phyloP scores from a whole-genome alignment of 257 asterid genomes.

The Plectranthus barbatus region DNA sequence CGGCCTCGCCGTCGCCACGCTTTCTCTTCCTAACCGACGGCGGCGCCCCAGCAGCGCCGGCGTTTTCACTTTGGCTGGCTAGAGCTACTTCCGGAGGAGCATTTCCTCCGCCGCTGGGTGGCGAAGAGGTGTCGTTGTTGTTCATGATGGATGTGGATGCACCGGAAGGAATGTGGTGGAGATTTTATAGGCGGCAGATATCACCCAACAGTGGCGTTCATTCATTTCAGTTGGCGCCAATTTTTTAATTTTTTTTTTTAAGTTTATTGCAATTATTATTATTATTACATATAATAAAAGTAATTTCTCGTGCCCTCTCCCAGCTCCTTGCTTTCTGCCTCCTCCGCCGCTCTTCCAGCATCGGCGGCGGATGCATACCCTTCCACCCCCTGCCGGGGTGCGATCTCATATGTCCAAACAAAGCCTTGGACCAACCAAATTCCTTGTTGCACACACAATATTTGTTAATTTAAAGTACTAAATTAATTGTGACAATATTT shows the following conservation, averaged over 20 bases:
- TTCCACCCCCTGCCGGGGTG: conserved; percentile 21
- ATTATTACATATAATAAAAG: no score
- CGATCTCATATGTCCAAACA: neutral
- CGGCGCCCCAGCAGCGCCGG: neutral
- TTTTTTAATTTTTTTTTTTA: no score
- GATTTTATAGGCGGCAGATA: neutral
- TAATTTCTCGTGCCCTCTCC: no score
- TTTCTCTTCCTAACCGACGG: conserved; percentile 6
- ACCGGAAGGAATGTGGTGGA: neutral
- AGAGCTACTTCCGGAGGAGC: no score
- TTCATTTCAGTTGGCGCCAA: neutral
- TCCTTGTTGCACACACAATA: neutral
- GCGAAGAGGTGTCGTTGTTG: neutral
- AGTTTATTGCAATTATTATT: no score
- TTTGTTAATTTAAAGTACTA: no score
- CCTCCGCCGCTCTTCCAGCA: conserved; percentile 26
- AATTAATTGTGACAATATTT: no score
- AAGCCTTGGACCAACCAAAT: neutral
- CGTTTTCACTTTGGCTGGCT: no score
- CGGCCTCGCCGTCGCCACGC: neutral
- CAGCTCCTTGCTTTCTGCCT: no score
- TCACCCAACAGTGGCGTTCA: neutral
- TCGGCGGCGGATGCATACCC: conserved; percentile 27
- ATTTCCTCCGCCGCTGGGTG: no score
- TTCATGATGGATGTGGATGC: no score